phyloP scores from a whole-genome alignment of 768 basidiomycete genomes.

The Boletus vinaceobasis region DNA sequence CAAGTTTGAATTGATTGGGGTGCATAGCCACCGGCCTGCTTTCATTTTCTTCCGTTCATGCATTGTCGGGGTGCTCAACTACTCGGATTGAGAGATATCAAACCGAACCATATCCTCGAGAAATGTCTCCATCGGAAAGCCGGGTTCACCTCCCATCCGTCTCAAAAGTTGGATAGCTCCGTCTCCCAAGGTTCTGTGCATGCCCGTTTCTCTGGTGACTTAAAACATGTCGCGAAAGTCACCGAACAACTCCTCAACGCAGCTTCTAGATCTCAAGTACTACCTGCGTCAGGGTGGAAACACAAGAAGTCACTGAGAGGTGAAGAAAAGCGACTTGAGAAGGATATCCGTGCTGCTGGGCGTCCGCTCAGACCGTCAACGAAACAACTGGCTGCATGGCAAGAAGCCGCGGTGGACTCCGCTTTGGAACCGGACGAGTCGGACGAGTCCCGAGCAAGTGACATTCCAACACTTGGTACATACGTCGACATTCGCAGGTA shows the following conservation, averaged over 20 bases:
- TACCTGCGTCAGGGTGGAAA: constrained; percentile 35
- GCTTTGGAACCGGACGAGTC: constrained; percentile 7
- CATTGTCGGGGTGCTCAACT: constrained; percentile 21
- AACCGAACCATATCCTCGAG: constrained; percentile 10
- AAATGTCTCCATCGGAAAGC: constrained; percentile 1
- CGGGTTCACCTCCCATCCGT: neutral
- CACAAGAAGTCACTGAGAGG: constrained; percentile 36
- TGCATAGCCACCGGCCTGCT: constrained; percentile 24
- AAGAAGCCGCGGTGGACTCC: constrained; percentile 16
- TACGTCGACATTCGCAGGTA: constrained; percentile 55
- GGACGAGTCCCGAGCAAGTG: constrained; percentile 9
- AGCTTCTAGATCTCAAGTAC: constrained; percentile 24
- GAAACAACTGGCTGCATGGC: constrained; percentile 25
- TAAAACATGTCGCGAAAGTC: constrained; percentile 13
- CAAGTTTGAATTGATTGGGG: neutral
- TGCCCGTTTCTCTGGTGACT: neutral
- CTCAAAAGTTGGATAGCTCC: neutral
- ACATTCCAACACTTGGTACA: constrained; percentile 39
- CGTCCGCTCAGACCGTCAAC: constrained; percentile 19
- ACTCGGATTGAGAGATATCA: constrained; percentile 17
- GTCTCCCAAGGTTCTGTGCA: neutral
- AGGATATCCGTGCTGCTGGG: constrained; percentile 13
- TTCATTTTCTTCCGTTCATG: constrained; percentile 31
- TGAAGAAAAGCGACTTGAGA: constrained; percentile 37
- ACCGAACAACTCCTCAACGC: constrained; percentile 35